Base-by-base conservation (phyloP, 495 filamentous ascomycete genomes). In the Penicillium dipodomyicola region DNA sequence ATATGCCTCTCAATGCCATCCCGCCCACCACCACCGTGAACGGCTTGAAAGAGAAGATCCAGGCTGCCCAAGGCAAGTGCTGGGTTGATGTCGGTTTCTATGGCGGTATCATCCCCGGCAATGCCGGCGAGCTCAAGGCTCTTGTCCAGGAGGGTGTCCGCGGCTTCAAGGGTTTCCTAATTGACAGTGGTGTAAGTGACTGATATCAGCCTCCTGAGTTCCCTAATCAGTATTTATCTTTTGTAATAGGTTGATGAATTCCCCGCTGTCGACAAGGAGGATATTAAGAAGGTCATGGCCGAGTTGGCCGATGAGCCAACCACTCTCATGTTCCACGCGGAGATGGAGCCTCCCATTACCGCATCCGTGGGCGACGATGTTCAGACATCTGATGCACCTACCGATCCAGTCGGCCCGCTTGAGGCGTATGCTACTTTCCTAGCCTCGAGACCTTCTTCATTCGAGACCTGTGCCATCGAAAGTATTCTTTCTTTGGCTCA, bases 31-130 rank as follows among this genome's bases (percentile, higher is more conserved):
- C 93, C 43, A 97, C 94, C 0, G 81, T 97, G 6, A 76, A 81
- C 20, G 88, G 87, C 14, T 80, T 98, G 62, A 81, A 87, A 60
- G 87, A 89, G 69, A 98, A 98, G 77, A 76, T 96, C 25, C 79
- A 82, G 35, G 94, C 94, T 49, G 93, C 92, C 29, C 70, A 86
- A 63, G 90, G 90, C 49, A 85, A 97, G 73, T 97, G 94, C 76
- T 98, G 94, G 94, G 90, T 97, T 19, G 94, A 98, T 68, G 94
- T 97, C 33, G 94, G 94, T 48, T 97, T 98, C 76, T 98, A 98
- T 66, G 94, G 94, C 40, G 94, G 94, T 37, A 84, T 98, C 45
- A 86, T 98, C 59, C 94, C 94, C 12, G 94, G 94, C 20, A 98
- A 98, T 65, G 81, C 85, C 12, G 69, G 79, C 20, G 86, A 97